Percentiles rank a stretch among this genome's conserved stretches.
Conservation (phyloP, 495 filamentous ascomycete genomes). For the Neurospora sp. region DNA sequence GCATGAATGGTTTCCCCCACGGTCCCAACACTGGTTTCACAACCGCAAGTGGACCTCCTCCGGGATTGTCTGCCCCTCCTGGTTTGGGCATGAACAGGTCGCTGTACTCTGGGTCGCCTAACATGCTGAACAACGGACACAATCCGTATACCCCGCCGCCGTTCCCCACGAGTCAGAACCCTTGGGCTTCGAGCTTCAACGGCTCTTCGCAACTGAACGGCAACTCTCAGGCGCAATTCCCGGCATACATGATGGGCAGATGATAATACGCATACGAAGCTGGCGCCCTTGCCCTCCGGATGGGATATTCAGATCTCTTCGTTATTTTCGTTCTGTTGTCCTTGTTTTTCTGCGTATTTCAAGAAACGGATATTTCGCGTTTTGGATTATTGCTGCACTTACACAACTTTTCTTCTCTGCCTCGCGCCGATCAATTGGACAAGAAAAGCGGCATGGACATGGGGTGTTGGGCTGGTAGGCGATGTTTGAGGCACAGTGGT, state of each 20-base stretch:
- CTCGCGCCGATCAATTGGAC: slow-evolving; percentile 4
- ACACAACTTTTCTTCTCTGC: not conserved
- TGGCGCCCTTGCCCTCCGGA: not conserved
- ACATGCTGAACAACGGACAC: slow-evolving; percentile 3
- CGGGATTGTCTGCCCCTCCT: slow-evolving; percentile 60
- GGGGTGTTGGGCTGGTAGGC: slow-evolving; percentile 6
- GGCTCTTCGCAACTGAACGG: slow-evolving; percentile 10
- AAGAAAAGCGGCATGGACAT: slow-evolving; percentile 7
- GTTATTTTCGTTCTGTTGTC: slow-evolving; percentile 2
- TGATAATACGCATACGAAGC: not conserved
- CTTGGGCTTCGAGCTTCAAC: slow-evolving; percentile 17
- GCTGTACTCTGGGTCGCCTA: slow-evolving; percentile 17
- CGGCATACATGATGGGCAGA: slow-evolving; percentile 24
- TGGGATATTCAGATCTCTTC: not conserved
- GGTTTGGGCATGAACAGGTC: slow-evolving; percentile 43
- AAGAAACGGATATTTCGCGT: not conserved
- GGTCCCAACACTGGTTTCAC: slow-evolving; percentile 49
- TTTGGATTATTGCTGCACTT: not conserved
- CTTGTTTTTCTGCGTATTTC: not conserved
- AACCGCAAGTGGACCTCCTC: slow-evolving; percentile 64
- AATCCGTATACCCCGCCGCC: slow-evolving; percentile 12
- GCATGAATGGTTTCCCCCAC: slow-evolving; percentile 32
- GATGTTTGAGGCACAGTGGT: not conserved
- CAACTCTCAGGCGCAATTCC: slow-evolving; percentile 9
- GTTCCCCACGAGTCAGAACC: slow-evolving; percentile 13